Evolutionary conservation across 176 grass and related monocot species (phyloP).

Genomic region (Carex scoparia): DNA sequence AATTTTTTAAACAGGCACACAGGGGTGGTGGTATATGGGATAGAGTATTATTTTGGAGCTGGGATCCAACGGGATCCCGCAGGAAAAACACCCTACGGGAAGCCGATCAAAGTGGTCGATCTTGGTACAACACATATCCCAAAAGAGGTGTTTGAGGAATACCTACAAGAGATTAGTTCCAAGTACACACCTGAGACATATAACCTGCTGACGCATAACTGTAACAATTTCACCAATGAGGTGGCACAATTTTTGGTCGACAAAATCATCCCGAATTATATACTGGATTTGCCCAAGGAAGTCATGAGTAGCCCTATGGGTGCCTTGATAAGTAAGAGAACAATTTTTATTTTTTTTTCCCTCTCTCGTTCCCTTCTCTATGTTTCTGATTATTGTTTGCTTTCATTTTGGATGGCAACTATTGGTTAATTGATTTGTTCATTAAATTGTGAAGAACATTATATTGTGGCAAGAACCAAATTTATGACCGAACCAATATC

Average conservation of each 20-base stretch:
- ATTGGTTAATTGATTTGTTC: background rate
- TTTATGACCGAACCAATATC: background rate
- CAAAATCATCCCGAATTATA: conserved; percentile 50
- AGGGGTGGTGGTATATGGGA: conserved; percentile 67
- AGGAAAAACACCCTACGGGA: conserved; percentile 60
- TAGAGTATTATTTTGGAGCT: conserved; percentile 68
- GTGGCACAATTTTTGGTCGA: conserved; percentile 53
- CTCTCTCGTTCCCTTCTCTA: background rate
- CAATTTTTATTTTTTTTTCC: background rate
- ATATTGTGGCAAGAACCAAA: background rate
- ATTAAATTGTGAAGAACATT: background rate
- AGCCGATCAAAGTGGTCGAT: conserved; percentile 42
- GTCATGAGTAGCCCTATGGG: conserved; percentile 78
- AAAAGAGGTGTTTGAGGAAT: conserved; percentile 55
- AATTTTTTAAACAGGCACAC: conserved; percentile 55
- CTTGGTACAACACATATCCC: conserved; percentile 57
- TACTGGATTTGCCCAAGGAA: conserved; percentile 65
- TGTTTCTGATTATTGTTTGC: conserved; percentile 16
- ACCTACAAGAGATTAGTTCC: conserved; percentile 58
- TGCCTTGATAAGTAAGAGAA: conserved; percentile 50
- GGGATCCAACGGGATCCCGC: conserved; percentile 63
- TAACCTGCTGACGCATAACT: conserved; percentile 69
- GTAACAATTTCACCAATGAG: conserved; percentile 90
- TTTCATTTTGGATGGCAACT: background rate
- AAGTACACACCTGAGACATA: conserved; percentile 54